Conservation (phyloP, 257 asterid genomes). For the Prunella vulgaris region DNA sequence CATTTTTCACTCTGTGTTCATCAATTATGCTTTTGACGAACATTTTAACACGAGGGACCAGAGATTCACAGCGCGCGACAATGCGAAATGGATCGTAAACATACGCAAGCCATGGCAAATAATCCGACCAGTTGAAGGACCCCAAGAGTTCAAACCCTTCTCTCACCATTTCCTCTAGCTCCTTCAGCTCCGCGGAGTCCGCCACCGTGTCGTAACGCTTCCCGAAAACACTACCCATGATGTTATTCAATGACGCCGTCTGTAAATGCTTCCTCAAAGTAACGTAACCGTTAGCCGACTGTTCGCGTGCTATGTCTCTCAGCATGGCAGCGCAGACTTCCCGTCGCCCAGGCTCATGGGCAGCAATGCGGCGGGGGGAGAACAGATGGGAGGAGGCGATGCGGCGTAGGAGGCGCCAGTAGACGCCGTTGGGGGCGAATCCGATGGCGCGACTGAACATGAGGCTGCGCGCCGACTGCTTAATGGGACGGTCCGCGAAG, state of each 20-base stretch:
- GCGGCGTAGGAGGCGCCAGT: slow-evolving; percentile 71
- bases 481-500: slow-evolving; percentile 66
- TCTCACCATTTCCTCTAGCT: slow-evolving; percentile 40
- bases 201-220: slow-evolving; percentile 28
- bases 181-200: slow-evolving; percentile 26
- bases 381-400: slow-evolving; percentile 63
- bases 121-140: slow-evolving; percentile 60
- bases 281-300: slow-evolving; percentile 14
- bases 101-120: slow-evolving; percentile 47
- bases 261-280: slow-evolving; percentile 36
- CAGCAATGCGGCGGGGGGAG: slow-evolving; percentile 45
- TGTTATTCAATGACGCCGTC: slow-evolving; percentile 40
- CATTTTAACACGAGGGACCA: slow-evolving; percentile 51
- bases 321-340: slow-evolving; percentile 30
- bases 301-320: slow-evolving; percentile 15
- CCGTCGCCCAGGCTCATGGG: slow-evolving; percentile 32
- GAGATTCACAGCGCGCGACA: slow-evolving; percentile 32
- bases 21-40: slow-evolving; percentile 40
- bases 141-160: slow-evolving; percentile 70
- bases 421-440: slow-evolving; percentile 61
- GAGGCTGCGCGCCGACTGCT: slow-evolving; percentile 52
- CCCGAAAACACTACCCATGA: slow-evolving; percentile 65
- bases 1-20: slow-evolving; percentile 21
- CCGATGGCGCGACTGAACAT: slow-evolving; percentile 75
- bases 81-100: slow-evolving; percentile 41